Base-by-base conservation (phyloP, 805 yeast species). In the Wickerhamiella spandovensis region DNA sequence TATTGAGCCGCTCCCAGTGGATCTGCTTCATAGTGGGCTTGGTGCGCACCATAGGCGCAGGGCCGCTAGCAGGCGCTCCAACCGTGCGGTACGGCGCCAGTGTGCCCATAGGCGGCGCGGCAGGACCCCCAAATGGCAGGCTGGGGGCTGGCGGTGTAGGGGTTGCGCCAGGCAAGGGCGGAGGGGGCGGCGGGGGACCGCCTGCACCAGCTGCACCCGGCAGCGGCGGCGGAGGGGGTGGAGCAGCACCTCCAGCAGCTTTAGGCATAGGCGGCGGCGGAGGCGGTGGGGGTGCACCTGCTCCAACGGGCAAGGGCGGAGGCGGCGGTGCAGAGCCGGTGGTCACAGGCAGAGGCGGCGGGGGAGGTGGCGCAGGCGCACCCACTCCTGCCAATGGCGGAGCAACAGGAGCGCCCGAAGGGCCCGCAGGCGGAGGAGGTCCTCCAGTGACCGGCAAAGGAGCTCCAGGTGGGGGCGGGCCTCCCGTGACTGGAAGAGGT, bases 1-100 rank as follows among this genome's bases (percentile, higher is more conserved):
- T 75, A 32, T 90, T 95, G 38, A 94, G 73, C 61, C 84, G 86
- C 58, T 90, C 96, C 97, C 97, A 94, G 64, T 92, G 99, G 71
- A 92, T 75, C 64, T 90, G 98, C 64, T 94, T 92, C 56, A 92
- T 74, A 62, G 83, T 85, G 52, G 78, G 73, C 60, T 77, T 79
- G 2, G 95, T 89, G 54, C 86, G 71, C 24, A 84, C 84, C 53
- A 0, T 49, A 2, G 37, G 18, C 13, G 41, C 37, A 12, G 35
- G 35, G 12, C 44, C 2, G 41, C 32, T 10, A 7, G 21, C 56
- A 20, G 9, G 56, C 54, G 13, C 63, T 61, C 24, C 46, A 15
- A 24, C 13, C 10, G 38, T 25, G 17, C 46, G 35, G 24, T 44
- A 44, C 28, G 46, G 28, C 5, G 46, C 28, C 38, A 44, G 3